Conservation (phyloP, 2,329 filamentous ascomycete genomes). For the Stachybotrys chlorohalonatus region DNA sequence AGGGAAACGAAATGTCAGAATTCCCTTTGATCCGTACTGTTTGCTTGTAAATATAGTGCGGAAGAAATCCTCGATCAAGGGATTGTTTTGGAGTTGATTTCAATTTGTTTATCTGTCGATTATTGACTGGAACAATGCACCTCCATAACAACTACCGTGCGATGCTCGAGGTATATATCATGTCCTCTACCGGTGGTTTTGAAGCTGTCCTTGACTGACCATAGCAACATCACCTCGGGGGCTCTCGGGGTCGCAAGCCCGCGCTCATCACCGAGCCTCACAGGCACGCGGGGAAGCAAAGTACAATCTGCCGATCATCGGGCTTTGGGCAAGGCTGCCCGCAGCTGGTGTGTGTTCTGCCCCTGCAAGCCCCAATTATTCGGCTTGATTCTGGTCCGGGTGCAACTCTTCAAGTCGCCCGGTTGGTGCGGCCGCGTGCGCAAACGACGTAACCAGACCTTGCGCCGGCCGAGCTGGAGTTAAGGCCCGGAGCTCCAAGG, state of each 20-base stretch:
- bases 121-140: neutral
- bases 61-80: neutral
- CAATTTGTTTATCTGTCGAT: neutral
- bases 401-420: neutral
- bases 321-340: neutral
- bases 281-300: neutral
- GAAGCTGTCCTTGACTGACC: neutral
- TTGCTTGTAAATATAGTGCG: neutral
- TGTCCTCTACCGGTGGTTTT: neutral
- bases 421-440: neutral
- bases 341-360: neutral
- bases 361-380: neutral
- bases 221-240: neutral
- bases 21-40: neutral
- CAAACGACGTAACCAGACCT: neutral
- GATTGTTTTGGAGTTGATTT: neutral
- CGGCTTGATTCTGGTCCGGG: neutral
- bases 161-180: neutral
- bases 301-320: neutral
- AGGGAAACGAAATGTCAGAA: neutral
- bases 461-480: neutral
- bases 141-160: neutral
- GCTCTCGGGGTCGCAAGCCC: neutral
- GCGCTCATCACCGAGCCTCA: neutral
- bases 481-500: neutral